phyloP scores from a whole-genome alignment of 805 yeast genomes.

The Zygoascus bituminiphila region DNA sequence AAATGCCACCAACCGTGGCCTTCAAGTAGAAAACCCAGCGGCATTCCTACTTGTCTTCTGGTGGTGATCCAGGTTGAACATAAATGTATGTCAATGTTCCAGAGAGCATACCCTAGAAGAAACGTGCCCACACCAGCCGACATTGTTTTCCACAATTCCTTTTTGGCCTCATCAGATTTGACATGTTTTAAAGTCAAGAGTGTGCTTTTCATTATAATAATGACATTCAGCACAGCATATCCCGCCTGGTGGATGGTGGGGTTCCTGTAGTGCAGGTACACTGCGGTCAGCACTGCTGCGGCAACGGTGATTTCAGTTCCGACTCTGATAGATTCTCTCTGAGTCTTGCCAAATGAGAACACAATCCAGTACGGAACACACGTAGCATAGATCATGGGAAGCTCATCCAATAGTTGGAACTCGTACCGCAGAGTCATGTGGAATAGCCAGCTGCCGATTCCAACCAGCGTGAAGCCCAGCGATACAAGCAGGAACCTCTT shows the following conservation, averaged over 20 bases:
- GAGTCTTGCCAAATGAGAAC: slow-evolving; percentile 48
- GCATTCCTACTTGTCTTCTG: slow-evolving; percentile 67
- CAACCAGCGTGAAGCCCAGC: slow-evolving; percentile 79
- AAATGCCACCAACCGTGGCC: slow-evolving; percentile 99
- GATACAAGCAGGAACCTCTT: slow-evolving; percentile 61
- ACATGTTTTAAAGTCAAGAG: slow-evolving; percentile 46
- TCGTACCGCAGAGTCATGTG: slow-evolving; percentile 92
- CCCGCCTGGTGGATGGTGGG: slow-evolving; percentile 87
- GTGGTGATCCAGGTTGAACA: slow-evolving; percentile 51
- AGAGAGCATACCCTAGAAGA: slow-evolving; percentile 65
- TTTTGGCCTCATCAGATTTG: slow-evolving; percentile 37
- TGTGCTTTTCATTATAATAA: slow-evolving; percentile 56
- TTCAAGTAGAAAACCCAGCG: slow-evolving; percentile 78
- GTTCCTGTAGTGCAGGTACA: slow-evolving; percentile 65
- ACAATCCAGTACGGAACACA: slow-evolving; percentile 89
- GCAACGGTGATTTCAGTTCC: slow-evolving; percentile 43
- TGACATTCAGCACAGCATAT: slow-evolving; percentile 70
- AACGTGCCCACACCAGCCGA: slow-evolving; percentile 54
- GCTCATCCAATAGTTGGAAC: slow-evolving; percentile 85
- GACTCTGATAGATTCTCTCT: slow-evolving; percentile 33
- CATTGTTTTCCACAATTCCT: slow-evolving; percentile 49
- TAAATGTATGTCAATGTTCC: slow-evolving; percentile 84
- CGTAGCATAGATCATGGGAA: slow-evolving; percentile 98
- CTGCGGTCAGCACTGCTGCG: slow-evolving; percentile 54
- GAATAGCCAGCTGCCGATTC: slow-evolving; percentile 89